A percentile compares a stretch with the other conserved stretches of the same genome.
Evolutionary conservation across 441 rosid genomes (phyloP).

Genomic region (Oxalis stricta): DNA sequence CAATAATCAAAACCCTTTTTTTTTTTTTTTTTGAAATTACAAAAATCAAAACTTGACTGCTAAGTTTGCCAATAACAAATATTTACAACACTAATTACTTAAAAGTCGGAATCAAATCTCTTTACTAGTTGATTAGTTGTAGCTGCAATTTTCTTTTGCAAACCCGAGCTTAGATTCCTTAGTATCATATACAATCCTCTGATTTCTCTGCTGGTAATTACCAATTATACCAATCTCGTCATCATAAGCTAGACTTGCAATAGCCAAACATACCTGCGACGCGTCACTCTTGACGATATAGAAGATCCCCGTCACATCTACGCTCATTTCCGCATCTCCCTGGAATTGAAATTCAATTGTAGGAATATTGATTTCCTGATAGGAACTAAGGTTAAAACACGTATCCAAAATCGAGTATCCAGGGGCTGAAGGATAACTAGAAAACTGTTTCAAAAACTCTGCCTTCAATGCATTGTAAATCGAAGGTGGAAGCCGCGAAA

Average conservation of each 20-base stretch:
- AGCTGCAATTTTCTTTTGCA: conserved; percentile 67
- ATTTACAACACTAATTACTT: not conserved
- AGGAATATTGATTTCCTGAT: conserved; percentile 60
- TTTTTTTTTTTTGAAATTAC: too few relatives aligned
- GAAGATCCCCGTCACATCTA: conserved; percentile 61
- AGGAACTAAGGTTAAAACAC: conserved; percentile 63
- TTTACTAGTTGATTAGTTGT: conserved; percentile 19
- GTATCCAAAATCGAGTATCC: conserved; percentile 64
- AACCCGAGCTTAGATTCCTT: conserved; percentile 54
- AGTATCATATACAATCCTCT: conserved; percentile 71
- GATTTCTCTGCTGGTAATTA: conserved; percentile 85
- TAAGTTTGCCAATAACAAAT: too few relatives aligned
- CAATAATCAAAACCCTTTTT: too few relatives aligned
- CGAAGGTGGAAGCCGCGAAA: conserved; percentile 64
- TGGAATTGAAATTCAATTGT: conserved; percentile 42
- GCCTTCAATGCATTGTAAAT: conserved; percentile 49
- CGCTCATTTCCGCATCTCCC: conserved; percentile 39
- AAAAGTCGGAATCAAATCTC: too few relatives aligned
- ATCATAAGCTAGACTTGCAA: conserved; percentile 64
- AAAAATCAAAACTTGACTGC: too few relatives aligned
- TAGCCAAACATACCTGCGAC: conserved; percentile 76
- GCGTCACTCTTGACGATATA: conserved; percentile 70
- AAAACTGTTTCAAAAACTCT: conserved; percentile 62
- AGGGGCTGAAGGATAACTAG: conserved; percentile 54
- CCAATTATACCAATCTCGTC: conserved; percentile 66